Evolutionary conservation across 2,329 filamentous ascomycete genomes (phyloP), one percentile per base, ranked within the genome.

Genomic region (Davidsoniella australis): DNA sequence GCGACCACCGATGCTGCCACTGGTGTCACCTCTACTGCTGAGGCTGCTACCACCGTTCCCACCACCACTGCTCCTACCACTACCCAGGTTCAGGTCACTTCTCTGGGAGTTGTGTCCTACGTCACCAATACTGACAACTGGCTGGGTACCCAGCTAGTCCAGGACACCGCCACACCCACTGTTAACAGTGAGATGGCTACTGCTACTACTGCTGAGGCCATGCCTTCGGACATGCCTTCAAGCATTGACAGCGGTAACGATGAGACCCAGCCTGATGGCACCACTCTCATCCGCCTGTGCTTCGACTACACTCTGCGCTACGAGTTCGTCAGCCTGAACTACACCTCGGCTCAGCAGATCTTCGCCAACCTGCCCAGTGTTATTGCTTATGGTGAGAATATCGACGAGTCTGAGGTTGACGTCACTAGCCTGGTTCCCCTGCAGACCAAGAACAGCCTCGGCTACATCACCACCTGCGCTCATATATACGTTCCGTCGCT

Each of bases 251-350:
- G 40, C 14, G 85, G 86, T 7, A 74, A 77, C 39, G 70, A 73
- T 50, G 70, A 73, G 45, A 68, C 70, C 17, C 62, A 70, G 16
- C 82, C 85, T 0, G 64, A 70, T 3, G 82, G 84, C 56, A 78
- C 75, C 1, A 78, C 76, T 3, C 65, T 84, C 57, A 80, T 94
- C 56, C 86, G 94, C 61, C 73, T 96, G 54, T 91, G 84, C 33
- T 95, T 96, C 72, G 68, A 76, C 47, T 82, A 78, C 59, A 74
- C 76, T 1, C 72, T 94, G 57, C 89, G 93, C 66, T 98, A 91
- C 63, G 67, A 74, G 7, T 94, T 93, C 60, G 83, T 96, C 24
- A 79, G 82, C 9, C 69, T 68, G 18, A 78, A 82, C 54, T 70
- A 77, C 12, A 71, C 80, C 55, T 83, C 87, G 16, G 82, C 85